Percentiles rank a stretch among this genome's conserved stretches.
Evolutionary conservation across 345 rosid species (phyloP).

Genomic region (Murraya paniculata): DNA sequence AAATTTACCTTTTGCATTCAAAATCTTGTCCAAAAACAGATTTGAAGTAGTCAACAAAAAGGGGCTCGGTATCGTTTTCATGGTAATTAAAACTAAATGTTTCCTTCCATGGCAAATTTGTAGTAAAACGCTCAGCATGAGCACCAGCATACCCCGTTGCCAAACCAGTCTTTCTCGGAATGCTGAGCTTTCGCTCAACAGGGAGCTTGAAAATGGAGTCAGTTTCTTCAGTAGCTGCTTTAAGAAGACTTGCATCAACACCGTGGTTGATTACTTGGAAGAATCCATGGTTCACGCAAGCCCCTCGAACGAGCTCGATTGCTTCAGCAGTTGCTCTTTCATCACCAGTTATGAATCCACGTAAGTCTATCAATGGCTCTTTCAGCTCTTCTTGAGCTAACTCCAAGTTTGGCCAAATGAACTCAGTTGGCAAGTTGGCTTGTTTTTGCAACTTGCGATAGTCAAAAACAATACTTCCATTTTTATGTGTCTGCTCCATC

Average conservation of each 20-base stretch:
- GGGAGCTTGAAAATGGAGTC: constrained; percentile 46
- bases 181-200: constrained; percentile 32
- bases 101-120: constrained; percentile 74
- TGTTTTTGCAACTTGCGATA: constrained; percentile 29
- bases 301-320: constrained; percentile 33
- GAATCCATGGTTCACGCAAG: constrained; percentile 58
- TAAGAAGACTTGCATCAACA: constrained; percentile 34
- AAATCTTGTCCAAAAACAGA: constrained; percentile 45
- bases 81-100: constrained; percentile 41
- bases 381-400: constrained; percentile 30
- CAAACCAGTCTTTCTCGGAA: constrained; percentile 31
- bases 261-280: constrained; percentile 63
- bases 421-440: constrained; percentile 35
- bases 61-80: constrained; percentile 10
- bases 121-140: constrained; percentile 45
- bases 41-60: constrained; percentile 41
- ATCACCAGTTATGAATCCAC: constrained; percentile 41
- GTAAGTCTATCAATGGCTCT: constrained; percentile 51
- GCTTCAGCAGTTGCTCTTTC: constrained; percentile 30
- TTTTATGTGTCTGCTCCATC: constrained; percentile 4
- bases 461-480: constrained; percentile 24
- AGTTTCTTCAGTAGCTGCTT: constrained; percentile 30
- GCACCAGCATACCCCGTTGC: constrained; percentile 52
- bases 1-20: constrained; percentile 42
- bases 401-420: constrained; percentile 47